phyloP scores from a whole-genome alignment of 768 basidiomycete species.

The Galerina marginata region DNA sequence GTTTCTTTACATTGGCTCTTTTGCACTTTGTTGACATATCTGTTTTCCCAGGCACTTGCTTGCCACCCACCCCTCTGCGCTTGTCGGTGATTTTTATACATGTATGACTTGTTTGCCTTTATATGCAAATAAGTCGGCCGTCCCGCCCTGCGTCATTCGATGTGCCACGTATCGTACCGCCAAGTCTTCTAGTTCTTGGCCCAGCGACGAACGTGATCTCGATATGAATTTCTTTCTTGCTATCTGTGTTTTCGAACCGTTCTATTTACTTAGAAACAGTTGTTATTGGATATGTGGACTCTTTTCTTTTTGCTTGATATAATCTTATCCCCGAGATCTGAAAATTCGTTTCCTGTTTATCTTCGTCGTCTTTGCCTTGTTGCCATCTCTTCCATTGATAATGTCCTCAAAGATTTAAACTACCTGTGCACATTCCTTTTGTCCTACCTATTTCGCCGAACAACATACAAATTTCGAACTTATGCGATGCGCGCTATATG shows the following conservation, averaged over 20 bases:
- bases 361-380: neutral
- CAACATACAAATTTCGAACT: too few species aligned
- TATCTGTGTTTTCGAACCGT: constrained; percentile 21
- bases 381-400: constrained; percentile 1
- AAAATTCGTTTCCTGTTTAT: constrained; percentile 1
- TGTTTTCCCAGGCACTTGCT: constrained; percentile 30
- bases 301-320: constrained; percentile 9
- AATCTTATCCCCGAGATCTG: constrained; percentile 4
- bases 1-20: constrained; percentile 8
- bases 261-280: constrained; percentile 31
- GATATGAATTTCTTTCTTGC: constrained; percentile 43
- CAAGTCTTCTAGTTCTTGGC: constrained; percentile 51
- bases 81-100: constrained; percentile 28
- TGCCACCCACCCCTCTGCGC: constrained; percentile 29
- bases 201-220: constrained; percentile 73
- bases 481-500: too few species aligned
- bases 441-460: too few species aligned
- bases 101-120: constrained; percentile 31
- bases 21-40: constrained; percentile 5
- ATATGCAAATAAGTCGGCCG: constrained; percentile 32
- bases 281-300: constrained; percentile 17
- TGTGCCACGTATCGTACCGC: constrained; percentile 73
- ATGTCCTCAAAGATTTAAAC: too few species aligned
- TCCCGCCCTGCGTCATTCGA: constrained; percentile 57
- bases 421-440: too few species aligned